These are phyloP conservation scores for Euphorbia lathyris DNA, from an alignment of 345 rosid genomes.

Conservation along the genomic window DNA sequence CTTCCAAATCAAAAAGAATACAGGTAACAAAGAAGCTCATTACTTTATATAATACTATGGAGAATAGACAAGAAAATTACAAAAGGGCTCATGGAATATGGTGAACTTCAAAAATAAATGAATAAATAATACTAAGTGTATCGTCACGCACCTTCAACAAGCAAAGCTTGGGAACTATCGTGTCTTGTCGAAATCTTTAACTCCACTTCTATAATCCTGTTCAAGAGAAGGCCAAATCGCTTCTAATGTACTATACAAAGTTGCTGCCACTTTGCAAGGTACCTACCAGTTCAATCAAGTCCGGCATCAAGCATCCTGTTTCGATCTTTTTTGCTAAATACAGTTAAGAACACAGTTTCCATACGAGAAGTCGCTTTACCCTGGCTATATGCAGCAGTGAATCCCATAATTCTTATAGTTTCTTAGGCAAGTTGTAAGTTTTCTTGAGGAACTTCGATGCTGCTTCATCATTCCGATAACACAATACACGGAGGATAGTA, in stretches of 20 bases:
- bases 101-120: neutral
- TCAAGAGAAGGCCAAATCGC: neutral
- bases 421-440: constrained; percentile 70
- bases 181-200: neutral
- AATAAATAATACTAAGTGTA: constrained; percentile 13
- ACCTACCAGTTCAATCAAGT: neutral
- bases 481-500: constrained; percentile 76
- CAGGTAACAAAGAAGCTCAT: neutral
- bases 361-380: neutral
- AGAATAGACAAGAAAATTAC: neutral
- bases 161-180: neutral
- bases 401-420: constrained; percentile 16
- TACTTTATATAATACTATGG: neutral
- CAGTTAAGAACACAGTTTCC: neutral
- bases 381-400: neutral
- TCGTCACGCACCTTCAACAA: neutral
- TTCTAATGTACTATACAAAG: constrained; percentile 5
- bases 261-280: neutral
- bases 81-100: neutral
- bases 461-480: constrained; percentile 81
- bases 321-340: neutral
- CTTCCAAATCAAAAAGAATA: neutral
- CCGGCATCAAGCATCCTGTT: neutral
- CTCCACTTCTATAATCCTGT: neutral
- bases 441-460: constrained; percentile 86